Evolutionary conservation across 2,329 filamentous ascomycete species (phyloP).

Genomic region (Madurella fahalii): DNA sequence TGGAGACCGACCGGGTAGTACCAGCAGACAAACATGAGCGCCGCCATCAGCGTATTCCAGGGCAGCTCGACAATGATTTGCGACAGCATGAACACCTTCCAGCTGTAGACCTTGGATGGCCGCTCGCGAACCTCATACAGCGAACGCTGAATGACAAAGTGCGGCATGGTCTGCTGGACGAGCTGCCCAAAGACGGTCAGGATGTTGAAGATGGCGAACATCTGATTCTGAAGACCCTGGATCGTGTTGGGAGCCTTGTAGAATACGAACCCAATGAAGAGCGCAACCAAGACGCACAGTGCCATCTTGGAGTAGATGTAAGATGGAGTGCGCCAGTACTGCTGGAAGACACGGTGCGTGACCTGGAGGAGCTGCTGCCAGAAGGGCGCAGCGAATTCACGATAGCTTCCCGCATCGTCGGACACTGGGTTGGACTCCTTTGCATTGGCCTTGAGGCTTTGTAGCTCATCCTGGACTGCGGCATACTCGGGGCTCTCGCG

Average conservation of each 20-base stretch:
- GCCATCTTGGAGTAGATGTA: conserved; percentile 82
- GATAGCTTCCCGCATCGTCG: conserved; percentile 47
- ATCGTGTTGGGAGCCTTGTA: conserved; percentile 66
- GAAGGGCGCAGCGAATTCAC: conserved; percentile 80
- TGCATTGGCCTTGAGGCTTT: conserved; percentile 51
- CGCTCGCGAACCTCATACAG: conserved; percentile 83
- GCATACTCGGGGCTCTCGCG: conserved; percentile 53
- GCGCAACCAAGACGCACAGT: conserved; percentile 59
- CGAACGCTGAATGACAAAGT: conserved; percentile 76
- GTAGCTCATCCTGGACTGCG: conserved; percentile 53
- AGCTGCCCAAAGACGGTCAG: conserved; percentile 77
- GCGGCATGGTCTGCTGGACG: conserved; percentile 77
- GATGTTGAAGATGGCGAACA: conserved; percentile 83
- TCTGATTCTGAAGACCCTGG: conserved; percentile 79
- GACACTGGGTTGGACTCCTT: conserved; percentile 29
- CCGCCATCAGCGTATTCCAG: conserved; percentile 73
- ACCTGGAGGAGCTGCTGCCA: conserved; percentile 62
- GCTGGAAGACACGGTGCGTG: conserved; percentile 72
- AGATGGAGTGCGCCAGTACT: conserved; percentile 85
- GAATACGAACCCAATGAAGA: conserved; percentile 83
- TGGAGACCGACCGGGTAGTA: conserved; percentile 84
- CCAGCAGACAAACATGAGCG: conserved; percentile 75
- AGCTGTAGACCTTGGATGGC: conserved; percentile 78
- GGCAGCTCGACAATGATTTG: conserved; percentile 82
- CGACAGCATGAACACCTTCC: conserved; percentile 79